Percentiles rank a stretch among this genome's conserved stretches.
phyloP scores from a whole-genome alignment of 2,329 filamentous ascomycete species.

The Cercospora sp. region DNA sequence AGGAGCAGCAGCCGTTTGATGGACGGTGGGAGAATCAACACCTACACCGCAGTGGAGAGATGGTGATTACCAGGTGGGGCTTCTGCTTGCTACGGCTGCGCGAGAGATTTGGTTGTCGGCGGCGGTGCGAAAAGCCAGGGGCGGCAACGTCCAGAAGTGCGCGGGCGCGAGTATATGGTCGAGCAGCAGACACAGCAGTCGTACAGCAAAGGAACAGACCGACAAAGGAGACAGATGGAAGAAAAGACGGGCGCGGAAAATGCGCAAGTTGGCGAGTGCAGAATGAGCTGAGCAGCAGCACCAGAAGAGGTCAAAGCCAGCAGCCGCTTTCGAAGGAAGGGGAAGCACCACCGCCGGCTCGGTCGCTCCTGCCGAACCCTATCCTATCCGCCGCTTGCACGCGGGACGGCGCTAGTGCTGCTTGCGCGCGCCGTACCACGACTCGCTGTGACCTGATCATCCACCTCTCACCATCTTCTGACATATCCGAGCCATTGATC shows the following conservation, averaged over 20 bases:
- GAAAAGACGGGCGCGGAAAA: conserved; percentile 8
- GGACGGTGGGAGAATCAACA: conserved; percentile 12
- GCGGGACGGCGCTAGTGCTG: background rate
- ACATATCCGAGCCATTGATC: background rate
- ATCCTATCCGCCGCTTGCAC: background rate
- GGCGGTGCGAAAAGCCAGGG: background rate
- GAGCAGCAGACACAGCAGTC: conserved; percentile 8
- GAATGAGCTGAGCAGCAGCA: conserved; percentile 9
- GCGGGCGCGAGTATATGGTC: conserved; percentile 1
- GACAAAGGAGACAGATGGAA: conserved; percentile 18
- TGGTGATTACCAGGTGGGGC: conserved; percentile 5
- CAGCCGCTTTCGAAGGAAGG: background rate
- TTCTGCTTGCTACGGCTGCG: background rate
- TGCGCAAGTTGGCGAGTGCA: conserved; percentile 1
- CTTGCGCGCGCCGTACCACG: background rate
- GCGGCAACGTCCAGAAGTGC: background rate
- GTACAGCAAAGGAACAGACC: conserved; percentile 10
- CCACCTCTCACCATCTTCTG: background rate
- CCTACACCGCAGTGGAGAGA: conserved; percentile 15
- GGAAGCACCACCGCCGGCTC: background rate
- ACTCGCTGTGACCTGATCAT: background rate
- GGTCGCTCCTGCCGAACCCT: conserved; percentile 2
- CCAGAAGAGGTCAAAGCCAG: background rate
- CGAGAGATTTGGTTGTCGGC: background rate
- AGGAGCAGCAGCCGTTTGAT: background rate